Conservation (phyloP, 805 yeast genomes). For the Babjeviella inositovora region DNA sequence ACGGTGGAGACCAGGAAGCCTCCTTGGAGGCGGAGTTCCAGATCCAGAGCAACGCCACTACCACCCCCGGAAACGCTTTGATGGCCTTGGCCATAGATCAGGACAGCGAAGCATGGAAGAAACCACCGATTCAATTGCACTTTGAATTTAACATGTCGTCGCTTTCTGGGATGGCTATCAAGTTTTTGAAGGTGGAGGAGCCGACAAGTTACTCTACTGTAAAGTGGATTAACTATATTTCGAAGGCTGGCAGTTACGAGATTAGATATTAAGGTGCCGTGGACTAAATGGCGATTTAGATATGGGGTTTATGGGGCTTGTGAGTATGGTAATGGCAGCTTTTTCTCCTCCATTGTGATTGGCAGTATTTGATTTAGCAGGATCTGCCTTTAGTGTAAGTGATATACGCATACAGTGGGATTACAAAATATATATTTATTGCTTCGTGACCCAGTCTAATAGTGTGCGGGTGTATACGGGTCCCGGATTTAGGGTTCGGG, state of each 20-base stretch:
- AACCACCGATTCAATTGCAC: slow-evolving; percentile 60
- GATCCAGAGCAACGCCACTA: slow-evolving; percentile 8
- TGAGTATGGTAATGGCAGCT: too few relatives aligned
- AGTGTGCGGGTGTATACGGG: too few relatives aligned
- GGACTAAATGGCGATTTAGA: not conserved
- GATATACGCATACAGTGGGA: too few relatives aligned
- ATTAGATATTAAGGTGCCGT: slow-evolving; percentile 41
- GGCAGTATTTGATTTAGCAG: too few relatives aligned
- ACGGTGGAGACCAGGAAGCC: slow-evolving; percentile 51
- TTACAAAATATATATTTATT: too few relatives aligned
- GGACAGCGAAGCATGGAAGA: slow-evolving; percentile 29
- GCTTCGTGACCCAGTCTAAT: too few relatives aligned
- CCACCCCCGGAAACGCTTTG: slow-evolving; percentile 2
- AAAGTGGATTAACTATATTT: slow-evolving; percentile 76
- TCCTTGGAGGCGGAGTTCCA: slow-evolving; percentile 36
- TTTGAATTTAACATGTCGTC: slow-evolving; percentile 65
- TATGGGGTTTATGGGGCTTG: too few relatives aligned
- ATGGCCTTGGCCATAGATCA: slow-evolving; percentile 4
- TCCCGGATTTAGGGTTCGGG: too few relatives aligned
- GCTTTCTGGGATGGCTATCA: slow-evolving; percentile 60
- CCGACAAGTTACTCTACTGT: slow-evolving; percentile 47
- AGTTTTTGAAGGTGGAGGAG: slow-evolving; percentile 53
- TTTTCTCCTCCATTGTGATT: too few relatives aligned
- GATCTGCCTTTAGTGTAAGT: too few relatives aligned
- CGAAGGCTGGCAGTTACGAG: slow-evolving; percentile 72